phyloP scores from a whole-genome alignment of 306 rosid genomes.

The Quercus glauca region DNA sequence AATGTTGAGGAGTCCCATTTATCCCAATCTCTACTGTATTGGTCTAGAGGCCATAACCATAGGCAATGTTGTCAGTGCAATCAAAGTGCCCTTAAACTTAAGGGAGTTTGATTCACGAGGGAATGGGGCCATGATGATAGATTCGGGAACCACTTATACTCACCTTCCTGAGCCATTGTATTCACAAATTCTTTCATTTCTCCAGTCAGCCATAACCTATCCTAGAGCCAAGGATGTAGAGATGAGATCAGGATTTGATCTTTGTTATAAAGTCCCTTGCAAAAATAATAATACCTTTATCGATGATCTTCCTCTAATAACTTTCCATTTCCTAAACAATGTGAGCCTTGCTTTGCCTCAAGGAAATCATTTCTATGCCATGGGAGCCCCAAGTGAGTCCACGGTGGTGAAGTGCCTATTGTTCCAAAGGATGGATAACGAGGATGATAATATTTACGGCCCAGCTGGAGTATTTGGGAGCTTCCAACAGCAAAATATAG shows the following conservation, averaged over 20 bases:
- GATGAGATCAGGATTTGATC: conserved; percentile 42
- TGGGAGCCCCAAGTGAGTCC: conserved; percentile 48
- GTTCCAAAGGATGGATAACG: conserved; percentile 47
- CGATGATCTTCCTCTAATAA: conserved; percentile 33
- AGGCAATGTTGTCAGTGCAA: conserved; percentile 20
- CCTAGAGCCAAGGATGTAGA: conserved; percentile 46
- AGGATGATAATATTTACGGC: conserved; percentile 36
- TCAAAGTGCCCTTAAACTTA: conserved; percentile 29
- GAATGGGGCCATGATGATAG: conserved; percentile 53
- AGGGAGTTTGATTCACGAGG: conserved; percentile 48
- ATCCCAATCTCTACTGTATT: conserved; percentile 47
- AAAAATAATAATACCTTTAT: neutral
- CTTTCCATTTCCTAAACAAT: conserved; percentile 47
- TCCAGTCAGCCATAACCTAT: conserved; percentile 31
- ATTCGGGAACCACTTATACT: conserved; percentile 59
- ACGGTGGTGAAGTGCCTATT: conserved; percentile 43
- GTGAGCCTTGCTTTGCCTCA: conserved; percentile 35
- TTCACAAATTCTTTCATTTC: conserved; percentile 40
- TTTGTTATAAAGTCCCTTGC: conserved; percentile 44
- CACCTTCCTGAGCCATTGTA: conserved; percentile 51
- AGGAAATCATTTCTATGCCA: conserved; percentile 48
- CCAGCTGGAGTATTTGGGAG: conserved; percentile 61
- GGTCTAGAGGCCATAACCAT: conserved; percentile 44
- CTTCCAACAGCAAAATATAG: conserved; percentile 55
- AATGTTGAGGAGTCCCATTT: conserved; percentile 42